These are phyloP conservation scores for Arctium minus DNA, from an alignment of 129 eudicot species.

Conservation along the genomic window DNA sequence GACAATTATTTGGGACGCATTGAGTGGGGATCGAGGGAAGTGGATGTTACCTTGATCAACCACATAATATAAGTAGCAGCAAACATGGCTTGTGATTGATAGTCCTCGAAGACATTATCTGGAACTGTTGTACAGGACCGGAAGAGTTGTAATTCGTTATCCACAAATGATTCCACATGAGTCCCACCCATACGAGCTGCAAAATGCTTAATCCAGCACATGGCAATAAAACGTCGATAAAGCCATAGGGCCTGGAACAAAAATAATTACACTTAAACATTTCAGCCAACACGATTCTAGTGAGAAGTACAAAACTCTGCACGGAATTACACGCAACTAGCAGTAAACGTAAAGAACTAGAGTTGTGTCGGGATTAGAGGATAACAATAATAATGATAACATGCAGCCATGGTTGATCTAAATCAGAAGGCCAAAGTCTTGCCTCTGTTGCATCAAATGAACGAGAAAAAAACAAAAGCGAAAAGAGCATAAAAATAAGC, in stretches of 20 bases:
- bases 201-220: slow-evolving; percentile 64
- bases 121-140: slow-evolving; percentile 50
- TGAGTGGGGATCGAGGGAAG: not conserved
- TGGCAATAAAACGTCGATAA: slow-evolving; percentile 77
- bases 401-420: not conserved
- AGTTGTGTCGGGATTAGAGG: not conserved
- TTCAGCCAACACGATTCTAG: not conserved
- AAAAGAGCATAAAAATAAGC: not conserved
- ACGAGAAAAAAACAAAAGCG: not conserved
- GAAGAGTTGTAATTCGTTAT: slow-evolving; percentile 50
- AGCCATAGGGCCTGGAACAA: slow-evolving; percentile 80
- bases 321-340: not conserved
- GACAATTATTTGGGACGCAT: not conserved
- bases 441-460: not conserved
- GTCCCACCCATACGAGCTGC: slow-evolving; percentile 13
- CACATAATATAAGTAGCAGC: slow-evolving; percentile 74
- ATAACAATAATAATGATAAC: not conserved
- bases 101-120: slow-evolving; percentile 66
- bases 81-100: slow-evolving; percentile 62
- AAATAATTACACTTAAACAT: not conserved
- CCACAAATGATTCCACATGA: slow-evolving; percentile 34
- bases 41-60: slow-evolving; percentile 57
- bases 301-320: not conserved
- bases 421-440: not conserved
- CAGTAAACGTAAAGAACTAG: not conserved